Conservation (phyloP, 441 rosid genomes). For the Dalechampia spathulata region DNA sequence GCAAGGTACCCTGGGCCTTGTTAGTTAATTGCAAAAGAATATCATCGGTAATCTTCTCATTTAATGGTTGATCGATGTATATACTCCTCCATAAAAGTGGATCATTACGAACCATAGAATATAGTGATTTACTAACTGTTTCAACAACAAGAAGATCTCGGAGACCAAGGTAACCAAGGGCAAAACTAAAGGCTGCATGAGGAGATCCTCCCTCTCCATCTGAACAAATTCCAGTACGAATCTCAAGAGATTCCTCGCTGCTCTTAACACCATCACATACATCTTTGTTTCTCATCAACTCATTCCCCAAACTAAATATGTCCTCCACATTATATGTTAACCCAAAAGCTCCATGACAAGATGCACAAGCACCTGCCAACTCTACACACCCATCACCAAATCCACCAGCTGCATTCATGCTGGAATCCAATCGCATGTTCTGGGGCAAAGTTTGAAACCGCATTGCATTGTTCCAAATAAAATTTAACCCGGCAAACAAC, state of each 20-base stretch:
- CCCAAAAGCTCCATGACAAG: slow-evolving; percentile 23
- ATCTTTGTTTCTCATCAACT: slow-evolving; percentile 13
- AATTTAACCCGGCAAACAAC: slow-evolving; percentile 72
- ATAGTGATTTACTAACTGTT: slow-evolving; percentile 56
- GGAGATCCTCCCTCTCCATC: slow-evolving; percentile 36
- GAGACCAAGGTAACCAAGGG: slow-evolving; percentile 53
- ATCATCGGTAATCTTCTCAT: slow-evolving; percentile 76
- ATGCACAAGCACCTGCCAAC: slow-evolving; percentile 20
- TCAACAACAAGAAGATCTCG: slow-evolving; percentile 62
- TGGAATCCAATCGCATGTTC: slow-evolving; percentile 25
- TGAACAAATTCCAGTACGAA: slow-evolving; percentile 17
- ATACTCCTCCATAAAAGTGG: slow-evolving; percentile 63
- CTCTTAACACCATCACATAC: slow-evolving; percentile 13
- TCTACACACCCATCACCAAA: slow-evolving; percentile 21
- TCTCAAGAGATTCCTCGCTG: slow-evolving; percentile 3
- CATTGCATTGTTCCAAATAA: slow-evolving; percentile 77
- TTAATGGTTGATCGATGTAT: slow-evolving; percentile 68
- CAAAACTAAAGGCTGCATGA: slow-evolving; percentile 49
- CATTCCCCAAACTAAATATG: slow-evolving; percentile 21
- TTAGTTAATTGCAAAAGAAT: slow-evolving; percentile 50
- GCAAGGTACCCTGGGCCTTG: slow-evolving; percentile 73
- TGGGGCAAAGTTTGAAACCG: slow-evolving; percentile 53
- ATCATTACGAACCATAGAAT: slow-evolving; percentile 42
- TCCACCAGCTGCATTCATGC: slow-evolving; percentile 21
- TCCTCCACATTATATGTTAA: slow-evolving; percentile 27